Conservation (phyloP, 1,284 basidiomycete species). For the Xerocomus nothofagi region DNA sequence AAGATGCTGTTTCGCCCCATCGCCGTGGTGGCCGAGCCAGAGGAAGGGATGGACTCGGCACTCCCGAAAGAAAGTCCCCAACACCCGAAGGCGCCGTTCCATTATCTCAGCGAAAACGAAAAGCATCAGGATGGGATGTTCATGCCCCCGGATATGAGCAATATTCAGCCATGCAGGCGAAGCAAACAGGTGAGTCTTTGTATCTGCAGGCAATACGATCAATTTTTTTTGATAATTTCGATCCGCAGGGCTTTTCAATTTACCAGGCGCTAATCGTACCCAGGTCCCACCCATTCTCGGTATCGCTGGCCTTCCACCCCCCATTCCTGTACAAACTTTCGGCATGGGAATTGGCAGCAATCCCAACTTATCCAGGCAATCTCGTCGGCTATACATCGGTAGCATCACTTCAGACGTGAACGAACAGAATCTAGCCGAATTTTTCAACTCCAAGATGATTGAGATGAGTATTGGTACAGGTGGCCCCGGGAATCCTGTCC, state of each 20-base stretch:
- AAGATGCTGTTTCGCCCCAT: slow-evolving; percentile 38
- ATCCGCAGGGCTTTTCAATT: slow-evolving; percentile 78
- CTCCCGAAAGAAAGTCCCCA: slow-evolving; percentile 80
- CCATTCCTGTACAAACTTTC: slow-evolving; percentile 78
- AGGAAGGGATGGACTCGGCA: slow-evolving; percentile 55
- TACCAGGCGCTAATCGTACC: slow-evolving; percentile 88
- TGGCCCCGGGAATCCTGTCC: slow-evolving; percentile 84
- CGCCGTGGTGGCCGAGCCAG: slow-evolving; percentile 42
- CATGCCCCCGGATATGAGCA: slow-evolving; percentile 94
- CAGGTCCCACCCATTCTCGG: slow-evolving; percentile 81
- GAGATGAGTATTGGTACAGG: slow-evolving; percentile 87
- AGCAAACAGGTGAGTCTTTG: slow-evolving; percentile 79
- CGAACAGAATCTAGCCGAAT: slow-evolving; percentile 85
- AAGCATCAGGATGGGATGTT: slow-evolving; percentile 94
- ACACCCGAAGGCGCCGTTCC: slow-evolving; percentile 86
- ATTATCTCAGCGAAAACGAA: slow-evolving; percentile 82
- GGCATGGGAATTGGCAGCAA: slow-evolving; percentile 83
- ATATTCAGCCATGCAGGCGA: slow-evolving; percentile 93
- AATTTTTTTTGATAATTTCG: slow-evolving; percentile 11
- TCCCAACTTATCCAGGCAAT: slow-evolving; percentile 87
- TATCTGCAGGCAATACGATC: neutral
- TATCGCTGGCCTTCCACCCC: slow-evolving; percentile 76
- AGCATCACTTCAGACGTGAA: slow-evolving; percentile 92
- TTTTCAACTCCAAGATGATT: slow-evolving; percentile 95
- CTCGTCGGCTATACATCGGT: slow-evolving; percentile 93